Evolutionary conservation across 2,329 filamentous ascomycete genomes (phyloP).

Genomic region (Lecanicillium sp.): DNA sequence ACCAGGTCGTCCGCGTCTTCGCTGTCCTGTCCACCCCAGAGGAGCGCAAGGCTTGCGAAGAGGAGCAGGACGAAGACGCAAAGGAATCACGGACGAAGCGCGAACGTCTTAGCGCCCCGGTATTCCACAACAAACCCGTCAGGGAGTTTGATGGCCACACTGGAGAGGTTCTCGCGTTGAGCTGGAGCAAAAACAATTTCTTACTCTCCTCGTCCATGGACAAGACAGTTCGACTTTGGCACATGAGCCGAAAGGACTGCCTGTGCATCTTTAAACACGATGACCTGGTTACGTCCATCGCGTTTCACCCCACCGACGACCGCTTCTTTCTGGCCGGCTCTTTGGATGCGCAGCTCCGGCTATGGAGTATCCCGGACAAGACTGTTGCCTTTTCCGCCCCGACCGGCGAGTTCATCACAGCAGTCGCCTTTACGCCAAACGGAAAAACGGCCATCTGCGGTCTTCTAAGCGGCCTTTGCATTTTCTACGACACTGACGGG

Average conservation of each 20-base stretch:
- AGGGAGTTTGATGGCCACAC: constrained; percentile 78
- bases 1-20: constrained; percentile 81
- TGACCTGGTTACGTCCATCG: constrained; percentile 90
- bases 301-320: constrained; percentile 91
- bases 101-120: constrained; percentile 74
- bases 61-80: constrained; percentile 46
- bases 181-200: constrained; percentile 99
- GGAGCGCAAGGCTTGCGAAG: constrained; percentile 67
- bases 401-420: constrained; percentile 82
- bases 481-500: constrained; percentile 89
- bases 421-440: constrained; percentile 88
- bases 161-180: constrained; percentile 80
- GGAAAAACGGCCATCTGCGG: constrained; percentile 86
- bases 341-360: constrained; percentile 74
- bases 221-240: constrained; percentile 92
- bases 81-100: constrained; percentile 23
- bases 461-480: constrained; percentile 73
- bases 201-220: constrained; percentile 95
- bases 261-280: constrained; percentile 90
- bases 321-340: constrained; percentile 95
- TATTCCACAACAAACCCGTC: constrained; percentile 73
- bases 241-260: constrained; percentile 76
- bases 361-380: constrained; percentile 98
- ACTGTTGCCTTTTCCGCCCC: constrained; percentile 76
- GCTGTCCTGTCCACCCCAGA: constrained; percentile 76